phyloP scores from a whole-genome alignment of 352 stramenopile genomes.

The Achlya hypogyna region DNA sequence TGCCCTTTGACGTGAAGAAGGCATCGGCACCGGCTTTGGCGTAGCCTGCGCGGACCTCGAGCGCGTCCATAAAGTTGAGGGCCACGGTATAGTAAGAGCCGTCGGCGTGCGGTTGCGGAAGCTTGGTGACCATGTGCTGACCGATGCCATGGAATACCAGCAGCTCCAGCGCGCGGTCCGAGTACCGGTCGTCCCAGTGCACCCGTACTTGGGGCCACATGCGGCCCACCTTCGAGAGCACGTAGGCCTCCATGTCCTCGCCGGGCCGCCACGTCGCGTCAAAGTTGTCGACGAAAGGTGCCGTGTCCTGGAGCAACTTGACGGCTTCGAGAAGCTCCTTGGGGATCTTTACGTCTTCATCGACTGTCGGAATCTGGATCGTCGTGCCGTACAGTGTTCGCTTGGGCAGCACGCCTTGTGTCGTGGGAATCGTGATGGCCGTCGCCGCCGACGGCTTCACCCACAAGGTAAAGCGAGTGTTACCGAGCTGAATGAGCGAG shows the following conservation, averaged over 20 bases:
- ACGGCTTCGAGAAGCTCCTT: background rate
- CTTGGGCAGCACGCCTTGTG: background rate
- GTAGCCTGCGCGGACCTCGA: conserved; percentile 10
- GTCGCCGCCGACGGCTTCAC: background rate
- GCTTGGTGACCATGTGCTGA: conserved; percentile 16
- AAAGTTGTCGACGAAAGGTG: conserved; percentile 14
- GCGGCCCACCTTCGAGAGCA: conserved; percentile 3
- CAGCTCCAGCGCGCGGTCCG: conserved; percentile 8
- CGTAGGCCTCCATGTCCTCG: conserved; percentile 17
- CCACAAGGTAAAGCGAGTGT: background rate
- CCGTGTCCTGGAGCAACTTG: background rate
- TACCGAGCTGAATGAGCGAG: conserved; percentile 1
- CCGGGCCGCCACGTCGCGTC: background rate
- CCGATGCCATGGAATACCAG: conserved; percentile 12
- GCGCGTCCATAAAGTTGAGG: background rate
- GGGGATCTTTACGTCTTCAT: conserved; percentile 8
- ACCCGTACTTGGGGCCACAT: conserved; percentile 17
- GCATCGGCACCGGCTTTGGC: conserved; percentile 13
- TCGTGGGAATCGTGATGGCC: background rate
- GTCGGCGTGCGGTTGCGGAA: background rate
- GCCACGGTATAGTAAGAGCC: conserved; percentile 14
- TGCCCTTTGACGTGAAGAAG: conserved; percentile 9
- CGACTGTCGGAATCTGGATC: conserved; percentile 6
- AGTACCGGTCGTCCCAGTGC: conserved; percentile 20
- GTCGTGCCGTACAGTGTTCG: background rate